Conservation (phyloP, 2,329 filamentous ascomycete genomes). For the Calcarisporium arbuscula region DNA sequence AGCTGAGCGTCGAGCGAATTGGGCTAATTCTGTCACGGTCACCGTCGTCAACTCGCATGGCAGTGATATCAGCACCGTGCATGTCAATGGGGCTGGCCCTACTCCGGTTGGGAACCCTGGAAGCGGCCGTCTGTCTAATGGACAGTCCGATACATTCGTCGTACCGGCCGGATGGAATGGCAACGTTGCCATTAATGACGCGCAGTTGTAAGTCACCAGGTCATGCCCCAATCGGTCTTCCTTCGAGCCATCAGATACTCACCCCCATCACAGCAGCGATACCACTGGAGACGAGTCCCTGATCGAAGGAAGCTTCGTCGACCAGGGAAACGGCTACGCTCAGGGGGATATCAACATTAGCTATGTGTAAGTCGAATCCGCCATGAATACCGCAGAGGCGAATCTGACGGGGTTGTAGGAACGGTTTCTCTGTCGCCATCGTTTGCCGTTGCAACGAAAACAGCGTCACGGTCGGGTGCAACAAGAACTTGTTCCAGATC, state of each 20-base stretch:
- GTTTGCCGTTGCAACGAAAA: constrained; percentile 11
- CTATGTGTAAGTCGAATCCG: constrained; percentile 10
- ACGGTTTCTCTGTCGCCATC: constrained; percentile 7
- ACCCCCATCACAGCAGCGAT: background rate
- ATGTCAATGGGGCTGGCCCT: background rate
- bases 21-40: background rate
- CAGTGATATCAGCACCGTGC: background rate
- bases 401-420: background rate
- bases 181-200: constrained; percentile 7
- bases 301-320: constrained; percentile 9
- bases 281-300: constrained; percentile 7
- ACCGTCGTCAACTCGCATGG: background rate
- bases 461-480: constrained; percentile 6
- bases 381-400: background rate
- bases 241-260: background rate
- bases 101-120: background rate
- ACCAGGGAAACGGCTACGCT: constrained; percentile 3
- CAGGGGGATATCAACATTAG: constrained; percentile 10
- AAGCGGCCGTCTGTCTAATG: background rate
- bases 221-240: background rate
- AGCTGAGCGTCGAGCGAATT: too few species aligned
- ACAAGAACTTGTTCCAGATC: constrained; percentile 6
- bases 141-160: constrained; percentile 4
- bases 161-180: constrained; percentile 6
- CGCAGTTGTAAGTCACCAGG: constrained; percentile 1